These are phyloP conservation scores for Lathyrus sativus DNA, from an alignment of 306 rosid genomes.

Conservation along the genomic window DNA sequence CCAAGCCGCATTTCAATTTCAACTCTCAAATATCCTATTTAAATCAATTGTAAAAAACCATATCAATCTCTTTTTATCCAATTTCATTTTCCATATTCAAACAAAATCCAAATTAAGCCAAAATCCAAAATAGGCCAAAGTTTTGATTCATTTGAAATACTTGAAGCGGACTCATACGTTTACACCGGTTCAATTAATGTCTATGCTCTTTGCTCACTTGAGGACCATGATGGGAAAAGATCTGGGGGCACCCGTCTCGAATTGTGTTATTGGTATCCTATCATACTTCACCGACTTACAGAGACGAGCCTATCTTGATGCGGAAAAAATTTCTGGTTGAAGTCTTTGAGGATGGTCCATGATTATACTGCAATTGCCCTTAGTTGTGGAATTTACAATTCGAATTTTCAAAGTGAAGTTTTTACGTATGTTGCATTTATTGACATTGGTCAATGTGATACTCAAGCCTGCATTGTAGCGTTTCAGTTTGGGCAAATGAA, in stretches of 20 bases:
- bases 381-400: constrained; percentile 89
- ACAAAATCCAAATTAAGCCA: too few species aligned
- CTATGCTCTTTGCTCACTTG: constrained; percentile 93
- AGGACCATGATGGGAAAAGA: constrained; percentile 63
- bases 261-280: constrained; percentile 89
- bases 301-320: constrained; percentile 80
- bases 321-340: constrained; percentile 79
- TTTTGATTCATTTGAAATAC: constrained; percentile 76
- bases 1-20: too few species aligned
- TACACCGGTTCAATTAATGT: constrained; percentile 80
- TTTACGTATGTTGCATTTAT: constrained; percentile 72
- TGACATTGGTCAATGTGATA: constrained; percentile 94
- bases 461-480: constrained; percentile 75
- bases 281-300: constrained; percentile 85
- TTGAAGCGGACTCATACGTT: constrained; percentile 58
- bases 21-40: too few species aligned
- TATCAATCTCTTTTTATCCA: too few species aligned
- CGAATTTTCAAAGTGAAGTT: constrained; percentile 52
- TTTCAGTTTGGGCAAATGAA: constrained; percentile 81
- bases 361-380: constrained; percentile 98
- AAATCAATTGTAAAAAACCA: too few species aligned
- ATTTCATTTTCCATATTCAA: too few species aligned
- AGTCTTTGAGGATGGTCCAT: constrained; percentile 85
- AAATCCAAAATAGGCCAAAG: too few species aligned
- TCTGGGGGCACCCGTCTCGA: constrained; percentile 64